Evolutionary conservation across 768 basidiomycete genomes (phyloP).

Genomic region (Boletus coccyginus): DNA sequence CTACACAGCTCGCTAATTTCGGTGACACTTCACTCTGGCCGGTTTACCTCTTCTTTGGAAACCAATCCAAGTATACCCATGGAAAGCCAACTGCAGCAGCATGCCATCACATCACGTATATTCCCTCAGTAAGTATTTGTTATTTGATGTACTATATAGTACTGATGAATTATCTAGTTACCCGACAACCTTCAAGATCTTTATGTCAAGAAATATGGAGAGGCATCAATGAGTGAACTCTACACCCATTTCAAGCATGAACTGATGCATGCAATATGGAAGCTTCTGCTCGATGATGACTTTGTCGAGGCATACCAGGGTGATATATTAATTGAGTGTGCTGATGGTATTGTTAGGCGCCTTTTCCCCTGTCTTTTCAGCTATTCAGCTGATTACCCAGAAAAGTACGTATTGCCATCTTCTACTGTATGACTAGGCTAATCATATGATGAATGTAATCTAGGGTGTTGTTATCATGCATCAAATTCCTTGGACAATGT

Average conservation of each 20-base stretch:
- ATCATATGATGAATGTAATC: not conserved
- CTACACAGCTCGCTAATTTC: too few relatives aligned
- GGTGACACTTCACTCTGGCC: too few relatives aligned
- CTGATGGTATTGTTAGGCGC: conserved; percentile 6
- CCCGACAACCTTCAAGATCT: too few relatives aligned
- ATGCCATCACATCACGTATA: too few relatives aligned
- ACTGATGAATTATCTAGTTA: too few relatives aligned
- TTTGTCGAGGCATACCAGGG: conserved; percentile 13
- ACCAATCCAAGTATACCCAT: too few relatives aligned
- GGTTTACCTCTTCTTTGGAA: too few relatives aligned
- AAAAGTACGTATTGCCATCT: not conserved
- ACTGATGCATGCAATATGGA: conserved; percentile 14
- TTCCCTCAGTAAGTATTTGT: too few relatives aligned
- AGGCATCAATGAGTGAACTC: not conserved
- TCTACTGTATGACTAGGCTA: too few relatives aligned
- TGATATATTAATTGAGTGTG: conserved; percentile 14
- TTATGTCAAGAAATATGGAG: too few relatives aligned
- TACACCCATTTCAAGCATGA: conserved; percentile 16
- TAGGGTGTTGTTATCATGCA: not conserved
- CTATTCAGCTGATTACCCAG: conserved; percentile 15
- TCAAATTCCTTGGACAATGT: conserved; percentile 3
- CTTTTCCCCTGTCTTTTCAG: conserved; percentile 15
- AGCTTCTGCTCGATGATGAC: conserved; percentile 9
- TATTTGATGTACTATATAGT: too few relatives aligned
- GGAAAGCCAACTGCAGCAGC: too few relatives aligned